A percentile compares a stretch with the other conserved stretches of the same genome.
phyloP scores from a whole-genome alignment of 2,329 filamentous ascomycete species.

The Penicillium sp. region DNA sequence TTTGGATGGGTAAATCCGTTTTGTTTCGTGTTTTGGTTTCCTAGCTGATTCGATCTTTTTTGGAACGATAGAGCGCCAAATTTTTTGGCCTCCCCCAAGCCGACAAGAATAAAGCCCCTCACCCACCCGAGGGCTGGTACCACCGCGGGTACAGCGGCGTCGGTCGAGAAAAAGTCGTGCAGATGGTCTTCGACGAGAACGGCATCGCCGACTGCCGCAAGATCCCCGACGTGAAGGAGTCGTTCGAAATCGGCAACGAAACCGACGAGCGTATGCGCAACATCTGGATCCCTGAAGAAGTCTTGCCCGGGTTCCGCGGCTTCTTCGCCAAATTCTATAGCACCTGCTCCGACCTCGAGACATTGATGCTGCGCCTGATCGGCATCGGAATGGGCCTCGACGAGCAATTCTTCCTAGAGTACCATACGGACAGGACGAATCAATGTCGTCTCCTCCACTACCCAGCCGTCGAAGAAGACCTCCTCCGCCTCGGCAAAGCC shows the following conservation, averaged over 20 bases:
- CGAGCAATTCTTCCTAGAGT: background rate
- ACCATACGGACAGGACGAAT: constrained; percentile 13
- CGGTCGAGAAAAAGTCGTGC: constrained; percentile 2
- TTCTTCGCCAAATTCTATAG: constrained; percentile 41
- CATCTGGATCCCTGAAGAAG: constrained; percentile 52
- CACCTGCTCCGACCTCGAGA: constrained; percentile 22
- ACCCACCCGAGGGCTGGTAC: constrained; percentile 4
- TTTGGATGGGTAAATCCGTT: background rate
- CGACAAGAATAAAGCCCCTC: constrained; percentile 10
- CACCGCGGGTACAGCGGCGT: constrained; percentile 11
- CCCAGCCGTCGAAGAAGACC: constrained; percentile 14
- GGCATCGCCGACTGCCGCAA: background rate
- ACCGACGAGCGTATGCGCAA: constrained; percentile 49
- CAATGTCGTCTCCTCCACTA: constrained; percentile 24
- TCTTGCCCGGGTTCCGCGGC: constrained; percentile 47
- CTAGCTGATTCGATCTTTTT: background rate
- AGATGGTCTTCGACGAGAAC: constrained; percentile 6
- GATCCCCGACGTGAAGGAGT: constrained; percentile 27
- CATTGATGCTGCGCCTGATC: background rate
- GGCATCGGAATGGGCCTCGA: constrained; percentile 1
- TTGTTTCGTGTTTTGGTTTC: background rate
- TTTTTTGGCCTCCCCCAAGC: constrained; percentile 10
- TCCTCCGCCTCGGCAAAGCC: constrained; percentile 4
- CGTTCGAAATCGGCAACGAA: constrained; percentile 53
- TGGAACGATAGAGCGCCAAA: constrained; percentile 3